Evolutionary conservation across 2,329 filamentous ascomycete genomes (phyloP).

Genomic region (Escovopsis sp.): DNA sequence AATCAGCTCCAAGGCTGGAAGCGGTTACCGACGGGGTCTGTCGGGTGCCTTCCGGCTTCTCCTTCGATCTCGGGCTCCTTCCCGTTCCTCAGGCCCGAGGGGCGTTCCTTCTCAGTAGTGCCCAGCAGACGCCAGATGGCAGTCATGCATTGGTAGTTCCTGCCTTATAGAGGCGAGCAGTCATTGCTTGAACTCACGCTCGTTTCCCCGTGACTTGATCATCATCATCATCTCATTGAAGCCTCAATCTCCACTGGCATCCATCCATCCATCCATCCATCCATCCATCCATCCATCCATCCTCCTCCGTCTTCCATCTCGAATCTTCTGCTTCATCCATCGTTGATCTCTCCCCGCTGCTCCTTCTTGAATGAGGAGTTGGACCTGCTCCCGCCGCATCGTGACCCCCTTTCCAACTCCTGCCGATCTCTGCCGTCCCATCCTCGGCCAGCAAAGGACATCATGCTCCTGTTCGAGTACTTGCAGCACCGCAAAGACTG

Average conservation of each 20-base stretch:
- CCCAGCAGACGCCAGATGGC: no score
- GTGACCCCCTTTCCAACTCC: no score
- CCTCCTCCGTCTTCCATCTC: background rate
- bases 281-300: background rate
- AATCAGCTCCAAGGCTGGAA: background rate
- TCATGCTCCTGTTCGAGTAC: constrained; percentile 38
- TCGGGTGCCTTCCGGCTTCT: background rate
- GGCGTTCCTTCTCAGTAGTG: no score
- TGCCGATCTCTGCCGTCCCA: background rate
- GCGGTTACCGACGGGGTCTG: background rate
- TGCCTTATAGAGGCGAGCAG: background rate
- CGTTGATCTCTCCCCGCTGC: no score
- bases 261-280: background rate
- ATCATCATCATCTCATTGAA: background rate
- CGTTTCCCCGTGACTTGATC: background rate
- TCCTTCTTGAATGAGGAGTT: background rate
- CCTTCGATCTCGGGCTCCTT: background rate
- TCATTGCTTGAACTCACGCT: background rate
- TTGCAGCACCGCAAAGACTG: constrained; percentile 58
- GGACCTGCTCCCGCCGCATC: background rate
- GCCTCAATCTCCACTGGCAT: background rate
- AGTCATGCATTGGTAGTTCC: background rate
- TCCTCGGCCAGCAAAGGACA: background rate
- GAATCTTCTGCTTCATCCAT: background rate
- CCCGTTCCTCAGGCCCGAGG: background rate